A percentile compares a stretch with the other conserved stretches of the same genome.
Evolutionary conservation across 768 basidiomycete species (phyloP).

Genomic region (Sutorius australiensis): DNA sequence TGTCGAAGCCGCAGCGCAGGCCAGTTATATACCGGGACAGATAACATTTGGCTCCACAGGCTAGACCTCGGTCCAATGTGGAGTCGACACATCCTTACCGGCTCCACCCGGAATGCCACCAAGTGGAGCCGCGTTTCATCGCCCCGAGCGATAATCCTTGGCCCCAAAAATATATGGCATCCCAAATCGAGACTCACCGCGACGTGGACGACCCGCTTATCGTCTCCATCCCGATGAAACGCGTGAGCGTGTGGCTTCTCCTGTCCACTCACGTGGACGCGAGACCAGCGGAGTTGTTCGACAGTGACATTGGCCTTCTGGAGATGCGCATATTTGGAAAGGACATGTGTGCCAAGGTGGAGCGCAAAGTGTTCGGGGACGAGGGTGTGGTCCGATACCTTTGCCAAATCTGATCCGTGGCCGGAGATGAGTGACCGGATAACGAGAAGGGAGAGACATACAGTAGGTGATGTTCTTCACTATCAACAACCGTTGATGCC

Average conservation of each 20-base stretch:
- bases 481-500: slow-evolving; percentile 18
- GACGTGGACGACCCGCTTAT: slow-evolving; percentile 68
- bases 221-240: slow-evolving; percentile 87
- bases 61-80: slow-evolving; percentile 19
- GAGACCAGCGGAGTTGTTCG: slow-evolving; percentile 80
- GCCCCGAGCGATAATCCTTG: not conserved
- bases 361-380: slow-evolving; percentile 82
- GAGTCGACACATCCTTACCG: slow-evolving; percentile 13
- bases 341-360: slow-evolving; percentile 80
- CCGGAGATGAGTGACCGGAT: too few species aligned
- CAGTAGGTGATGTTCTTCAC: slow-evolving; percentile 71
- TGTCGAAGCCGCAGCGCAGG: not conserved
- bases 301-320: slow-evolving; percentile 65
- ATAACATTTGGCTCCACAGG: slow-evolving; percentile 20
- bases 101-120: slow-evolving; percentile 17
- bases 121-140: slow-evolving; percentile 10
- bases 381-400: slow-evolving; percentile 84
- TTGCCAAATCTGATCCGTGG: slow-evolving; percentile 63
- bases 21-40: slow-evolving; percentile 12
- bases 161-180: not conserved
- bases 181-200: slow-evolving; percentile 39
- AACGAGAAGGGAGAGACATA: slow-evolving; percentile 20
- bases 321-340: slow-evolving; percentile 77
- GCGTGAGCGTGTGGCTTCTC: slow-evolving; percentile 65
- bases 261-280: slow-evolving; percentile 55